Evolutionary conservation across 139 green algal genomes (phyloP).

Genomic region (Parachlorella kessleri): DNA sequence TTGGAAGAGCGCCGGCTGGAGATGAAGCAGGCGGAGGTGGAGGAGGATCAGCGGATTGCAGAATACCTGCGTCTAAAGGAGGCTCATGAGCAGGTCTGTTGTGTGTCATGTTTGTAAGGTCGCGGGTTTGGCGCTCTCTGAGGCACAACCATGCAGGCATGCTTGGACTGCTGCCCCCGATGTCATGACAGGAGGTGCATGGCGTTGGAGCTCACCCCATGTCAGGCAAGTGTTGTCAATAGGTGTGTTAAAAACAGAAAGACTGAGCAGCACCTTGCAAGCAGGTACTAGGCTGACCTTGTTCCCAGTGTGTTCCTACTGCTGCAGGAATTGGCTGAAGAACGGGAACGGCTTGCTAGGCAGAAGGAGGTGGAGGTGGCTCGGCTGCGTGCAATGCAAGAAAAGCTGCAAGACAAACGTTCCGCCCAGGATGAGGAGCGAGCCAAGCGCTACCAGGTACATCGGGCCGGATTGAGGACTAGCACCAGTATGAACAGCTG

Average conservation of each 20-base stretch:
- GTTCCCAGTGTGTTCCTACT: no score
- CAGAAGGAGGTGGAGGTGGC: conserved; percentile 35
- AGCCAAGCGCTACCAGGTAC: conserved; percentile 21
- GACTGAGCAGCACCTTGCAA: no score
- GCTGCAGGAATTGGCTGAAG: conserved; percentile 24
- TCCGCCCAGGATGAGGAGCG: conserved; percentile 26
- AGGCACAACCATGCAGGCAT: not conserved
- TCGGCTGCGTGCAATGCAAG: conserved; percentile 25
- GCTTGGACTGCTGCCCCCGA: not conserved
- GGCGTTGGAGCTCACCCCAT: no score
- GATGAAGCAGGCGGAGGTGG: conserved; percentile 1
- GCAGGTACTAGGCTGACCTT: no score
- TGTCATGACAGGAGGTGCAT: no score
- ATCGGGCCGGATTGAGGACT: not conserved
- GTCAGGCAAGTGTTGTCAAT: no score
- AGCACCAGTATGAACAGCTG: no score
- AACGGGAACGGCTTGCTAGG: conserved; percentile 20
- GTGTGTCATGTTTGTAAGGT: not conserved
- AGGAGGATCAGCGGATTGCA: conserved; percentile 16
- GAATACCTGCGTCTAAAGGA: conserved; percentile 14
- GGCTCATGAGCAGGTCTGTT: conserved; percentile 14
- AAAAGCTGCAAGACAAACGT: conserved; percentile 29
- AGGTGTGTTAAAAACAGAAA: no score
- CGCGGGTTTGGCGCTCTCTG: not conserved
- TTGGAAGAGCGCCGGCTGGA: conserved; percentile 6